Percentiles rank a stretch among this genome's conserved stretches.
Evolutionary conservation across 2,329 filamentous ascomycete species (phyloP).

Genomic region (Lachnellula subtilissima): DNA sequence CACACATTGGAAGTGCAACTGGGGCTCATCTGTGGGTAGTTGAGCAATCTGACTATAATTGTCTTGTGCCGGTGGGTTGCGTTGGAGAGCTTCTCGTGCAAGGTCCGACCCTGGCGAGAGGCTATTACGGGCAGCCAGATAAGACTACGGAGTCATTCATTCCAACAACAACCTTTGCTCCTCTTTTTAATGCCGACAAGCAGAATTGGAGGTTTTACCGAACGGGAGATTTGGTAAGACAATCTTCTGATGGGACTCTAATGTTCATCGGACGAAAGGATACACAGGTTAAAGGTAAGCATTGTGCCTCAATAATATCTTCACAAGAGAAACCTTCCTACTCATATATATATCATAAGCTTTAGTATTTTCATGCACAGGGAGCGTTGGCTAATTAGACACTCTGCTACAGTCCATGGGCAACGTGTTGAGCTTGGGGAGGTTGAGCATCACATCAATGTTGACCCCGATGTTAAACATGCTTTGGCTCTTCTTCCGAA

Average conservation of each 20-base stretch:
- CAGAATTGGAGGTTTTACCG: conserved; percentile 26
- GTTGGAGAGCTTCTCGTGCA: conserved; percentile 19
- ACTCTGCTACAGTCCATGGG: conserved; percentile 52
- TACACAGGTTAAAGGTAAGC: conserved; percentile 40
- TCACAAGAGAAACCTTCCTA: too few relatives aligned
- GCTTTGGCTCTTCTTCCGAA: conserved; percentile 2
- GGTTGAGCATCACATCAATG: conserved; percentile 37
- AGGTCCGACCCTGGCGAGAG: conserved; percentile 15
- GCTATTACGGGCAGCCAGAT: conserved; percentile 16
- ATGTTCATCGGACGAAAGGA: conserved; percentile 59
- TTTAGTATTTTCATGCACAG: neutral
- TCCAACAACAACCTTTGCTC: conserved; percentile 11
- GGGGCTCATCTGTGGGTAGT: conserved; percentile 25
- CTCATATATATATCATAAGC: too few relatives aligned
- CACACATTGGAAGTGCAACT: conserved; percentile 4
- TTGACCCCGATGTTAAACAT: neutral
- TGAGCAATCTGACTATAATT: conserved; percentile 7
- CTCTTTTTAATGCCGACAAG: neutral
- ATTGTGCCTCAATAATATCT: neutral
- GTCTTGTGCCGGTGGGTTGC: conserved; percentile 10
- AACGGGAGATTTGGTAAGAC: conserved; percentile 36
- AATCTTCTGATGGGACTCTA: conserved; percentile 53
- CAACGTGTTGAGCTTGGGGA: conserved; percentile 61
- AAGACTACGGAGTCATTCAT: conserved; percentile 12
- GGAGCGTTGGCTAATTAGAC: neutral